phyloP scores from a whole-genome alignment of 441 rosid genomes.

The Codiaeum variegatum region DNA sequence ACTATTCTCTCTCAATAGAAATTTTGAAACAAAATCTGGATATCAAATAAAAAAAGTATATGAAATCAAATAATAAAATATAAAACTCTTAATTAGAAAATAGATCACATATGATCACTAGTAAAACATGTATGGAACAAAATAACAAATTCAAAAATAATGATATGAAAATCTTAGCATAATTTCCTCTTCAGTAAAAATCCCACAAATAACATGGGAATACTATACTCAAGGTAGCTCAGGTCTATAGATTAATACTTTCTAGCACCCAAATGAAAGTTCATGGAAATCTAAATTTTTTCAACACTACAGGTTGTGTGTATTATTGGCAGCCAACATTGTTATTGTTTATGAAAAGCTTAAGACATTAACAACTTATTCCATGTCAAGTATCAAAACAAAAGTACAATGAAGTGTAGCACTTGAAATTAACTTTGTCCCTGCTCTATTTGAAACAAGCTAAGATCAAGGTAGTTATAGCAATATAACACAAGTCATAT shows the following conservation, averaged over 20 bases:
- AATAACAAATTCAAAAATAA: no score
- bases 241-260: neutral
- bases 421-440: neutral
- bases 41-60: no score
- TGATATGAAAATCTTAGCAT: no score
- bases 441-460: neutral
- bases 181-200: neutral
- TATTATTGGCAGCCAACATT: neutral
- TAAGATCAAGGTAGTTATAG: no score
- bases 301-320: neutral
- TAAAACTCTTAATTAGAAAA: no score
- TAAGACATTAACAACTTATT: neutral
- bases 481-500: no score
- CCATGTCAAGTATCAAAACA: neutral
- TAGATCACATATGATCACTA: no score
- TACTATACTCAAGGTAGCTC: neutral
- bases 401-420: neutral
- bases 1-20: no score
- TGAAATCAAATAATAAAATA: no score
- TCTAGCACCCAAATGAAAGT: neutral
- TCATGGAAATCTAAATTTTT: neutral
- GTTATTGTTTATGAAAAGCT: neutral
- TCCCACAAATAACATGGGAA: neutral
- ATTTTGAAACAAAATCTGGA: no score
- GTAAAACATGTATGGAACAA: no score